A percentile compares a stretch with the other conserved stretches of the same genome.
Evolutionary conservation across 2,329 filamentous ascomycete genomes (phyloP).

Genomic region (Epichloe gansuensis): DNA sequence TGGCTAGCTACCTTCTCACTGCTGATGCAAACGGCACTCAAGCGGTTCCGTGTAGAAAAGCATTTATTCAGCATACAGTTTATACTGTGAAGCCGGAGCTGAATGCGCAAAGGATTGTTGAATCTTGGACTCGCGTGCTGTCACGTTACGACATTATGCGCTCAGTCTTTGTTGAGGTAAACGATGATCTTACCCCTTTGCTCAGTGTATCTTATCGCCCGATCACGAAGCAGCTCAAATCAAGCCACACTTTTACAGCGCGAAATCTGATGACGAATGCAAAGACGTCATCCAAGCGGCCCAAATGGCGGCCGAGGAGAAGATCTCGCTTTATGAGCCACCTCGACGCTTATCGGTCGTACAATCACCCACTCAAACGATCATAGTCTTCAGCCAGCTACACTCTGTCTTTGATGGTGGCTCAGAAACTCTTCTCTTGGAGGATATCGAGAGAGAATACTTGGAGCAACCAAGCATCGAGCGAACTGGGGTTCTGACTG

Average conservation of each 20-base stretch:
- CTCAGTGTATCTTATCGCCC: constrained; percentile 17
- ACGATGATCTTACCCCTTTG: constrained; percentile 22
- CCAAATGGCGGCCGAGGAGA: constrained; percentile 3
- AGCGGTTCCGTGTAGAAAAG: not conserved
- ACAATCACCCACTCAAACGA: not conserved
- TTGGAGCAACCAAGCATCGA: constrained; percentile 4
- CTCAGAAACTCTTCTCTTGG: constrained; percentile 20
- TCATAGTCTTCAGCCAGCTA: constrained; percentile 21
- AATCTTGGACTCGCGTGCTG: not conserved
- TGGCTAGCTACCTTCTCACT: not conserved
- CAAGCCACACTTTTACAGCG: not conserved
- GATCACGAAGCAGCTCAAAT: constrained; percentile 5
- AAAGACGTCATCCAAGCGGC: constrained; percentile 7
- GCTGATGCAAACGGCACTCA: not conserved
- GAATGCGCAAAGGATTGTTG: not conserved
- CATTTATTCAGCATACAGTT: not conserved
- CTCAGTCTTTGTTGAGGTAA: constrained; percentile 1
- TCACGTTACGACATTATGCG: not conserved
- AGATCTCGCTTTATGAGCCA: not conserved
- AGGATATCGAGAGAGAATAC: constrained; percentile 17
- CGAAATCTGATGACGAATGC: constrained; percentile 5
- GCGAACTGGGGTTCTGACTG: constrained; percentile 8
- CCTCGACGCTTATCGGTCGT: not conserved
- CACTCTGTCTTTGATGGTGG: constrained; percentile 26
- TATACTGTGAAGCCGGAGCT: not conserved